These are phyloP conservation scores for Fusarium scirpi DNA, from an alignment of 2,329 filamentous ascomycete species.

Conservation along the genomic window DNA sequence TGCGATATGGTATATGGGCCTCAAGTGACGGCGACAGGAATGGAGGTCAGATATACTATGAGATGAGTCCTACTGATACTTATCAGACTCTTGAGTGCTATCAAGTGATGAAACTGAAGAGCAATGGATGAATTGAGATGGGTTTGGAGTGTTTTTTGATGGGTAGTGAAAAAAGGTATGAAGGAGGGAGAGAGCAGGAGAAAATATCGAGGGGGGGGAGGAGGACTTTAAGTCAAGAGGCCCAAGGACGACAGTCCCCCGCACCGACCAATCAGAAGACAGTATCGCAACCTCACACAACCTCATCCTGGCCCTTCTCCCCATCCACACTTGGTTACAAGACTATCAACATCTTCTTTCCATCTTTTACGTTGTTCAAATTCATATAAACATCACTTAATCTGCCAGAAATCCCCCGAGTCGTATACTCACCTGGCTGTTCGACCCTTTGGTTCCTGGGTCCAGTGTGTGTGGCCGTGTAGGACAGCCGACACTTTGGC, in stretches of 20 bases:
- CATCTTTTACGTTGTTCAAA: background rate
- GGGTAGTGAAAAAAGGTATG: slow-evolving; percentile 26
- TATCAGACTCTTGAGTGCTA: slow-evolving; percentile 7
- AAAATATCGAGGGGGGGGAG: slow-evolving; percentile 33
- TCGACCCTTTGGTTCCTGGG: background rate
- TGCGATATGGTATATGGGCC: background rate
- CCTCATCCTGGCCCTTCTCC: slow-evolving; percentile 35
- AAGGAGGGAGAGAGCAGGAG: slow-evolving; percentile 33
- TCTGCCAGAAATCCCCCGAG: background rate
- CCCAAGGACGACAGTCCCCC: slow-evolving; percentile 22
- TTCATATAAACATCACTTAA: background rate
- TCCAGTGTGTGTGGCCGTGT: background rate
- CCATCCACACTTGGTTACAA: slow-evolving; percentile 6
- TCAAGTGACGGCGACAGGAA: slow-evolving; percentile 10
- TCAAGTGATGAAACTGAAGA: slow-evolving; percentile 34
- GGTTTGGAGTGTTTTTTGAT: slow-evolving; percentile 30
- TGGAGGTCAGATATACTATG: slow-evolving; percentile 5
- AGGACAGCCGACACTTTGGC: too few relatives aligned
- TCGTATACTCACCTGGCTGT: background rate
- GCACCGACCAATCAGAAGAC: slow-evolving; percentile 38
- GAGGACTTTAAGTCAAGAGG: slow-evolving; percentile 39
- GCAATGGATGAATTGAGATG: slow-evolving; percentile 2
- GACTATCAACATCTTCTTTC: background rate
- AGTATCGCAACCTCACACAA: slow-evolving; percentile 39
- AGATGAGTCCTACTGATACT: slow-evolving; percentile 22